These are phyloP conservation scores for Macrophomina phaseolina DNA, from an alignment of 2,329 filamentous ascomycete species.

Conservation along the genomic window DNA sequence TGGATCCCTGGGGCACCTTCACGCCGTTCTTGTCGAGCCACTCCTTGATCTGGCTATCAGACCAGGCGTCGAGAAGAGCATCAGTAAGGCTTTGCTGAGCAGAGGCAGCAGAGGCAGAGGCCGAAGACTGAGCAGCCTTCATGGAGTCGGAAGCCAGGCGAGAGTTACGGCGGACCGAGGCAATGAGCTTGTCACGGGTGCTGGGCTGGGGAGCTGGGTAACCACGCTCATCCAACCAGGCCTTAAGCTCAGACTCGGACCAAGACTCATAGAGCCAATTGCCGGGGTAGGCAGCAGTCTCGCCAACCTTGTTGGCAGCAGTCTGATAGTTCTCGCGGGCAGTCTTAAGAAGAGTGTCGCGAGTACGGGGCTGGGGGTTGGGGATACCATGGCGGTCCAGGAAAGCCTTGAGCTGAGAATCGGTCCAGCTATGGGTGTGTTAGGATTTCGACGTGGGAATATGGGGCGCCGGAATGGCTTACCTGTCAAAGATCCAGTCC, in stretches of 20 bases:
- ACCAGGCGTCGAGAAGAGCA: constrained; percentile 86
- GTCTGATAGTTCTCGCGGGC: constrained; percentile 82
- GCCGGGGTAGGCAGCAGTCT: constrained; percentile 85
- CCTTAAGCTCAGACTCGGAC: constrained; percentile 92
- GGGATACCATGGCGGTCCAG: constrained; percentile 87
- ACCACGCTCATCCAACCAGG: constrained; percentile 89
- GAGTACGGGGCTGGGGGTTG: constrained; percentile 83
- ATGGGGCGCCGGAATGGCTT: constrained; percentile 29
- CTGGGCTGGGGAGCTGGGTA: constrained; percentile 84
- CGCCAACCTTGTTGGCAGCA: constrained; percentile 74
- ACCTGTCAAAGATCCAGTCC: constrained; percentile 91
- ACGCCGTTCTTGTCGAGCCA: constrained; percentile 92
- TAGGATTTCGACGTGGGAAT: constrained; percentile 36
- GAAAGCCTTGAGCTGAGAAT: constrained; percentile 92
- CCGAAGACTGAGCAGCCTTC: constrained; percentile 61
- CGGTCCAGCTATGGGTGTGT: constrained; percentile 72
- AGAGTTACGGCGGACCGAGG: constrained; percentile 87
- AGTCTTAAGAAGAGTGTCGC: constrained; percentile 79
- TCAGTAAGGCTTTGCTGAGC: constrained; percentile 80
- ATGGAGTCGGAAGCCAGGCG: constrained; percentile 75
- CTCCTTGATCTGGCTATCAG: constrained; percentile 86
- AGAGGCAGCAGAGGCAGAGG: constrained; percentile 60
- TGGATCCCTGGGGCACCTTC: constrained; percentile 88
- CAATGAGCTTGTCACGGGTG: constrained; percentile 85
- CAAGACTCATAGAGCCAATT: constrained; percentile 93